Conservation (phyloP, 1,139 yeast genomes). For the Saccharomyces hybrid region DNA sequence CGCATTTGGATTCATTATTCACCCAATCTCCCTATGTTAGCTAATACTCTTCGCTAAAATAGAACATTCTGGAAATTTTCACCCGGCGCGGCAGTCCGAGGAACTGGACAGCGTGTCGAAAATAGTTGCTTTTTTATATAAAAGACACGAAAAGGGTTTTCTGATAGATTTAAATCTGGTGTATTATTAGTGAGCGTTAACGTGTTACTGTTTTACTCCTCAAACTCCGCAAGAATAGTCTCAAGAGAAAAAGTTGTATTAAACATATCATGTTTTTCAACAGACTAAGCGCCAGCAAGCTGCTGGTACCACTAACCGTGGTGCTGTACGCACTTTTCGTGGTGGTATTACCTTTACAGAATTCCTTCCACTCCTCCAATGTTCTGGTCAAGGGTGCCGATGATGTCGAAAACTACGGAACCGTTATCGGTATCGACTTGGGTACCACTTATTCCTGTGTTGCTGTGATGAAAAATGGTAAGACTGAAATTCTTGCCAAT, state of each 20-base stretch:
- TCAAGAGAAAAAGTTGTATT: not conserved
- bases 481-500: conserved; percentile 86
- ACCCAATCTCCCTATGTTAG: not conserved
- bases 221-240: not conserved
- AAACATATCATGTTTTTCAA: conserved; percentile 13
- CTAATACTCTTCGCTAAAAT: not conserved
- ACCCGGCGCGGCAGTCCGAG: conserved; percentile 1
- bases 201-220: not conserved
- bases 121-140: not conserved
- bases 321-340: conserved; percentile 50
- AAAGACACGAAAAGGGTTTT: not conserved
- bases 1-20: not conserved
- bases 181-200: not conserved
- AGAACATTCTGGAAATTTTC: not conserved
- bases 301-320: conserved; percentile 47
- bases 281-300: conserved; percentile 35
- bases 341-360: conserved; percentile 52
- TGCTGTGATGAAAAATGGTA: conserved; percentile 87
- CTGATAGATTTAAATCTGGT: not conserved
- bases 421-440: conserved; percentile 68
- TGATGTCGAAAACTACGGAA: conserved; percentile 57
- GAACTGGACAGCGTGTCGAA: conserved; percentile 1
- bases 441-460: conserved; percentile 93
- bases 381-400: conserved; percentile 31
- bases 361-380: conserved; percentile 21